phyloP scores from a whole-genome alignment of 495 filamentous ascomycete species.

The Aspergillus sclerotiicarbonarius region DNA sequence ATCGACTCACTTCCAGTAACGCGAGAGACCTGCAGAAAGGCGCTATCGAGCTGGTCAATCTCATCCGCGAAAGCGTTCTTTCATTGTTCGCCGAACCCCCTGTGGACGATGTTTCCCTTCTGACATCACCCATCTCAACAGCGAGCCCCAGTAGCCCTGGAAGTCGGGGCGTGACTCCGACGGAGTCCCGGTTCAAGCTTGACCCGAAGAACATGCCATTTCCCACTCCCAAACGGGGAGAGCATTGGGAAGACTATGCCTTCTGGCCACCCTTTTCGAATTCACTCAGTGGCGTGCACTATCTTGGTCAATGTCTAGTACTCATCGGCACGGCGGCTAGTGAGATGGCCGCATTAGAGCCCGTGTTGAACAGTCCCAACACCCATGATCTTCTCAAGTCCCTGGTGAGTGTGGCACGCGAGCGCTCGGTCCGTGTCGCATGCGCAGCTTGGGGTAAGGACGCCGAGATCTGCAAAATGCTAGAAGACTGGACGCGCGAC shows the following conservation, averaged over 20 bases:
- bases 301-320: conserved; percentile 74
- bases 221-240: conserved; percentile 70
- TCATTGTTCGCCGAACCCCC: conserved; percentile 87
- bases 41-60: conserved; percentile 71
- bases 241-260: conserved; percentile 89
- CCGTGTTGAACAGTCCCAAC: conserved; percentile 56
- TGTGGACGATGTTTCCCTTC: conserved; percentile 80
- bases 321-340: conserved; percentile 81
- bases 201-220: conserved; percentile 74
- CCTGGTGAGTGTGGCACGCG: conserved; percentile 74
- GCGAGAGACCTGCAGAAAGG: conserved; percentile 73
- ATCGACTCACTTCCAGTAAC: conserved; percentile 71
- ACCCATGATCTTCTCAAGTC: conserved; percentile 64
- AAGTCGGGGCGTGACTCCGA: conserved; percentile 46
- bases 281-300: conserved; percentile 81
- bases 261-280: conserved; percentile 96
- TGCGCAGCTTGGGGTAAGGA: conserved; percentile 87
- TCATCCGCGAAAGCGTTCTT: conserved; percentile 74
- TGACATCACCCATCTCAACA: conserved; percentile 74
- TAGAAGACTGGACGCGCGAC: conserved; percentile 89
- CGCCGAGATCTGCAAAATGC: conserved; percentile 78
- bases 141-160: conserved; percentile 70
- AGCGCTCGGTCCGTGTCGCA: conserved; percentile 75
- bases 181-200: conserved; percentile 72
- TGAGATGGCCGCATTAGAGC: conserved; percentile 74